These are phyloP conservation scores for Nitzschia sp. DNA, from an alignment of 108 stramenopile species.

Conservation along the genomic window DNA sequence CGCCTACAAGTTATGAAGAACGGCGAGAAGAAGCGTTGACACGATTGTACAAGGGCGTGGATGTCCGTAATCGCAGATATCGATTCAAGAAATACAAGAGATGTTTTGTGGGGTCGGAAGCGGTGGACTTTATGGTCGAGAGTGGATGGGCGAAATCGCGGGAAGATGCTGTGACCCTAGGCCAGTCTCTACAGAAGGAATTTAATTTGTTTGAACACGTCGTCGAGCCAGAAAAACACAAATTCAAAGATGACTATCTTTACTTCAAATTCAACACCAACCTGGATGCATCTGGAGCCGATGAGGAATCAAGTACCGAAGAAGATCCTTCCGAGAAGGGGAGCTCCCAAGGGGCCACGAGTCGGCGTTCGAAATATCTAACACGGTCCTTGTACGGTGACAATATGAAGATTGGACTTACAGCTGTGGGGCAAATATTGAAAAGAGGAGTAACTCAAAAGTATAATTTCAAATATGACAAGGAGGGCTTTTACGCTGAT, in stretches of 20 bases:
- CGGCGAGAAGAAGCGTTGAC: not conserved
- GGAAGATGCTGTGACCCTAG: conserved; percentile 59
- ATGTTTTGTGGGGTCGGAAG: conserved; percentile 62
- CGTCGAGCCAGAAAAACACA: conserved; percentile 29
- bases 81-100: conserved; percentile 45
- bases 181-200: conserved; percentile 26
- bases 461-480: conserved; percentile 17
- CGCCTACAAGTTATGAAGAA: conserved; percentile 1
- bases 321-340: not conserved
- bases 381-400: not conserved
- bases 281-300: not conserved
- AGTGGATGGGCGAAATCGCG: conserved; percentile 37
- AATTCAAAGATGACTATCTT: conserved; percentile 48
- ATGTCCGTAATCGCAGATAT: conserved; percentile 38
- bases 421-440: conserved; percentile 13
- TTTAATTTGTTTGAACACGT: conserved; percentile 43
- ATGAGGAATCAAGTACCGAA: not conserved
- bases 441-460: not conserved
- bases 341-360: not conserved
- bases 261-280: conserved; percentile 47
- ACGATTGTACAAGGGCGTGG: conserved; percentile 20
- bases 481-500: conserved; percentile 50
- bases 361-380: not conserved
- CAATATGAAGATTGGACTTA: conserved; percentile 3
- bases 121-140: conserved; percentile 58